Evolutionary conservation across 768 basidiomycete species (phyloP), one percentile per base, ranked within the genome.

Genomic region (Serpula lacrymans): DNA sequence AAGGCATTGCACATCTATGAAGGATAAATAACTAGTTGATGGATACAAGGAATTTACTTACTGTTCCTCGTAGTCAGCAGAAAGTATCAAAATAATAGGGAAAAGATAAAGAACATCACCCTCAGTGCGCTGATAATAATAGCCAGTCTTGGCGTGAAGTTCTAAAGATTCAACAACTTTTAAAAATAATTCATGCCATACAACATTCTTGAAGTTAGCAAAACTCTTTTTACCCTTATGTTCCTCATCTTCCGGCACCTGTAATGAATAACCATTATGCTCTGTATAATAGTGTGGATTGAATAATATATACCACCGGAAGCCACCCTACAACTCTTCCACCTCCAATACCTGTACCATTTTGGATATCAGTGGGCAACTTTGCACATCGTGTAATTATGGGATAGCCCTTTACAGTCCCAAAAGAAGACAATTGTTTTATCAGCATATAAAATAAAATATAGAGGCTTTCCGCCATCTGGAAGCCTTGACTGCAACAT

Each of bases 401-500:
- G 0, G 51, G 53, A 30, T 55, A 53, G 5, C 45, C 54, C 21
- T 51, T 43, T 14, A 11, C 37, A 5, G 42, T 45, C 2, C 53
- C 51, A 29, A 47, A 48, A 0, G 42, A 45, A 0, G 53, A 53
- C 1, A 57, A 41, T n/a, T 1, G 62, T 58, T 36, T 71, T 70
- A 48, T 72, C 68, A 5, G 69, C 63, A 55, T 70, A 72, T 0
- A 72, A 29, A 18, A 69, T 63, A 20, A 66, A 53, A 4, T 46
- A 44, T 3, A 67, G 46, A 0, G 61, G 58, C 16, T 60, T 60
- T 3, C 50, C 62, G 9, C 29, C 53, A 4, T 14, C 16, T 4
- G 52, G 50, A 24, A 46, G 37, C 31, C 30, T 17, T 32, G 38
- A 34, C 45, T 46, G 17, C 6, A 41, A 27, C 34, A 26, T n/a